These are phyloP conservation scores for Quercus robur DNA, from an alignment of 306 rosid species.

Conservation along the genomic window DNA sequence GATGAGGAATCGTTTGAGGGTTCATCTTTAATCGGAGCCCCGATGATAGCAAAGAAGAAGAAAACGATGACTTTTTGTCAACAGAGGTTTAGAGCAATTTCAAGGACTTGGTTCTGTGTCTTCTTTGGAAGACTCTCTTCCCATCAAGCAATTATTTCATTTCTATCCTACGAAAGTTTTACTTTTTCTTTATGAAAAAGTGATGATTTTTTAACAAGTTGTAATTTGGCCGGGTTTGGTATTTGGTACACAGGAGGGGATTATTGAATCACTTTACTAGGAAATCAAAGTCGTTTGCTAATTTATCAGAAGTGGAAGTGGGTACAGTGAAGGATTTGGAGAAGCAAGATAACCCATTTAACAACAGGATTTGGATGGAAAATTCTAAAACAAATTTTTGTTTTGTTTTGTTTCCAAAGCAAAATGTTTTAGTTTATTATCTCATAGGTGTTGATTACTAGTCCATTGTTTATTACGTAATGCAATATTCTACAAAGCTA, in stretches of 20 bases:
- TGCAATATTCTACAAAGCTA: no score
- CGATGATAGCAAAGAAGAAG: no score
- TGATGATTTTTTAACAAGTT: neutral
- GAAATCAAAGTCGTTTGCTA: slow-evolving; percentile 80
- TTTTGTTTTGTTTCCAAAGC: no score
- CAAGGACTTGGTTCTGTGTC: slow-evolving; percentile 43
- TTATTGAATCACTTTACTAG: slow-evolving; percentile 74
- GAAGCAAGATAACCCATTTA: slow-evolving; percentile 73
- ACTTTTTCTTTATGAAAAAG: neutral
- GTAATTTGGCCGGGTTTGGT: neutral
- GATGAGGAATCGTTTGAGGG: no score
- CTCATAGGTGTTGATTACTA: no score
- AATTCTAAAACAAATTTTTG: no score
- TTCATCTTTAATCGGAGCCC: no score
- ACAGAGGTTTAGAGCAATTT: slow-evolving; percentile 56
- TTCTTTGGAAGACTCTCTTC: slow-evolving; percentile 84
- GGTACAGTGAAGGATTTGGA: slow-evolving; percentile 44
- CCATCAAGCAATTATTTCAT: slow-evolving; percentile 59
- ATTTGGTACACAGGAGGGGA: slow-evolving; percentile 59
- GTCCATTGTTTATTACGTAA: no score
- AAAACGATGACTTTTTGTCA: slow-evolving; percentile 16
- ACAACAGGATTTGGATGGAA: slow-evolving; percentile 43
- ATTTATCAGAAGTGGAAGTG: slow-evolving; percentile 46
- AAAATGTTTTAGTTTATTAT: no score
- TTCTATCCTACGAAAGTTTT: neutral